phyloP scores from a whole-genome alignment of 345 rosid genomes.

The Eucalyptus sp. region DNA sequence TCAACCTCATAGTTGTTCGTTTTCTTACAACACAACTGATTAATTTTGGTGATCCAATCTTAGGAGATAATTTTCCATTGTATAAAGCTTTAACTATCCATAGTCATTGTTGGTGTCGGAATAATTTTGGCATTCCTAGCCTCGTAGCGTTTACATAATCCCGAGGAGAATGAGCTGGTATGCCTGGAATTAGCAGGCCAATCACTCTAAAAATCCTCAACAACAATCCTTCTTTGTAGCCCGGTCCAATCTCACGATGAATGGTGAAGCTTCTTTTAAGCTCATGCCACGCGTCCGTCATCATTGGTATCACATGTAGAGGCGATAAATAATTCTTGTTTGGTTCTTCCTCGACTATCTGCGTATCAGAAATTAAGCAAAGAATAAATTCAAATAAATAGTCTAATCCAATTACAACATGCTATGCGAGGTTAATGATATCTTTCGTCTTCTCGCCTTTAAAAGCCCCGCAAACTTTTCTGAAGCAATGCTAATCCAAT shows the following conservation, averaged over 20 bases:
- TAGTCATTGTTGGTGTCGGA: not conserved
- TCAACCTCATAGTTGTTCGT: not conserved
- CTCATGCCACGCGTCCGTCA: conserved; percentile 47
- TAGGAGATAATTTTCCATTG: not conserved
- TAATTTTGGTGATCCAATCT: not conserved
- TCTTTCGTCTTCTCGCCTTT: not conserved
- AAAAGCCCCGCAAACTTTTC: not conserved
- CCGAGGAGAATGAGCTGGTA: not conserved
- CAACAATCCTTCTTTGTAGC: not conserved
- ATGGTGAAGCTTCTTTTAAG: conserved; percentile 28
- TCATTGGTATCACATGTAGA: conserved; percentile 31
- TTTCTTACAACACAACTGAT: not conserved
- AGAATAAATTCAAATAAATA: not conserved
- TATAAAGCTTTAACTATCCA: not conserved
- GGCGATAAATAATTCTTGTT: conserved; percentile 54
- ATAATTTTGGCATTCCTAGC: not conserved
- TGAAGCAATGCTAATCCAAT: not conserved
- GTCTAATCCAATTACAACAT: not conserved
- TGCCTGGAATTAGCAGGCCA: not conserved
- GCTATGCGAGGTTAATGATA: not conserved
- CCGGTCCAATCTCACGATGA: not conserved
- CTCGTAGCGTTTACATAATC: not conserved
- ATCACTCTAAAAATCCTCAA: not conserved
- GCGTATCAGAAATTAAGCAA: not conserved
- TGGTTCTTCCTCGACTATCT: conserved; percentile 50